Conservation (phyloP, 208 protist species). For the Porcisia deanei region DNA sequence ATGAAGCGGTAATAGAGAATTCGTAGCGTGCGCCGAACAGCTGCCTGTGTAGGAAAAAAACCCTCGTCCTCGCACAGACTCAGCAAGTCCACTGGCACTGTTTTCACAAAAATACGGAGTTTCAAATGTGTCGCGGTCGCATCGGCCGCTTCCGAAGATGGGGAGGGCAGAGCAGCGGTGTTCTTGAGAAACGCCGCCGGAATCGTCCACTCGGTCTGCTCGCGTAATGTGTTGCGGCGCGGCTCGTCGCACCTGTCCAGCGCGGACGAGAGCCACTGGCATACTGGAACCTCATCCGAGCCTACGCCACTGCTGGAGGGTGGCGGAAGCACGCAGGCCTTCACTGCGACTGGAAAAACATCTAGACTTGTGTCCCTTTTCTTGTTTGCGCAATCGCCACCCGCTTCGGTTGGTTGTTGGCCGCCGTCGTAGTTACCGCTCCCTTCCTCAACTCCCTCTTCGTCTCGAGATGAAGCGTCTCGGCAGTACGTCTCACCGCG, state of each 20-base stretch:
- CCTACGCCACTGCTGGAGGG: neutral
- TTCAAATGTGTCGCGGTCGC: conserved; percentile 10
- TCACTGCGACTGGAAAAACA: conserved; percentile 24
- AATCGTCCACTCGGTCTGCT: conserved; percentile 17
- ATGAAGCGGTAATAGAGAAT: conserved; percentile 41
- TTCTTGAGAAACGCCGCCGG: conserved; percentile 1
- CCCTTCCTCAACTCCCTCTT: neutral
- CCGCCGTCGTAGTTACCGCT: neutral
- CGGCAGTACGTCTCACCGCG: neutral
- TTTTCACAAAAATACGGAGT: conserved; percentile 66
- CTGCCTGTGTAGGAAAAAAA: conserved; percentile 40
- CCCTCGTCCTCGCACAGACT: conserved; percentile 33
- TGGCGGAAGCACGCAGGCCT: conserved; percentile 21
- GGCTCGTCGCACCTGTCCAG: neutral
- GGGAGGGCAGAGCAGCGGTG: neutral
- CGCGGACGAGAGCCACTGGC: conserved; percentile 25
- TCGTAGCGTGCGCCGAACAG: conserved; percentile 44
- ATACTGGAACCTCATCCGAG: conserved; percentile 11
- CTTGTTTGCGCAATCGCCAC: neutral
- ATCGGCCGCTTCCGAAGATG: neutral
- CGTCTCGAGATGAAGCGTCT: neutral
- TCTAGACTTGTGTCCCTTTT: conserved; percentile 2
- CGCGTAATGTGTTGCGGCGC: conserved; percentile 10
- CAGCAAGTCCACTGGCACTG: conserved; percentile 51
- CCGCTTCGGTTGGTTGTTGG: neutral